Conservation (phyloP, 352 stramenopile species). For the Globisporangium megalacanthum region DNA sequence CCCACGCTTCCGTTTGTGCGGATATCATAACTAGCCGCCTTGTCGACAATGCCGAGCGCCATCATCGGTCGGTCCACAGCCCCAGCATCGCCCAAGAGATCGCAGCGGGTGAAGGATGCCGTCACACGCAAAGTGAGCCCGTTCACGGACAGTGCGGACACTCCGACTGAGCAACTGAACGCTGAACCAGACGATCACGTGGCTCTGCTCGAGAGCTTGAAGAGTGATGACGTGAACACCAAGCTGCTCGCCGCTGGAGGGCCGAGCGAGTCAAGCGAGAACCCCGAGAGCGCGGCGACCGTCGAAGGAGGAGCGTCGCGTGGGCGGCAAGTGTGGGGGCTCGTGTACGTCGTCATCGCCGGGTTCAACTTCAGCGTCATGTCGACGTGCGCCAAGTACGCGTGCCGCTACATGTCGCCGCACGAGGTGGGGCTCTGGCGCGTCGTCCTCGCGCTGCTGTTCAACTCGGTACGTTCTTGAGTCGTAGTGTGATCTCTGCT, state of each 20-base stretch:
- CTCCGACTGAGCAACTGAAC: background rate
- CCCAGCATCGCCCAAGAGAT: background rate
- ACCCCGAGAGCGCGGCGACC: background rate
- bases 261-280: slow-evolving; percentile 11
- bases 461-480: slow-evolving; percentile 40
- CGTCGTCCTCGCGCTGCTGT: slow-evolving; percentile 32
- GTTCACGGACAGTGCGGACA: background rate
- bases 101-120: background rate
- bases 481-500: too few relatives aligned
- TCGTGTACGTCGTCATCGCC: slow-evolving; percentile 44
- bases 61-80: background rate
- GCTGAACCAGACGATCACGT: background rate
- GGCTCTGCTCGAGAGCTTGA: background rate
- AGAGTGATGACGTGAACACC: background rate
- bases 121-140: background rate
- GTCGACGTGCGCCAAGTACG: slow-evolving; percentile 59
- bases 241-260: slow-evolving; percentile 9
- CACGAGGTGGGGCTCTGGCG: slow-evolving; percentile 63
- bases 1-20: too few relatives aligned
- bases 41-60: background rate
- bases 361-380: slow-evolving; percentile 63
- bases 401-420: slow-evolving; percentile 41
- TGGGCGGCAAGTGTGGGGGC: slow-evolving; percentile 21
- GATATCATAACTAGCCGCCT: background rate
- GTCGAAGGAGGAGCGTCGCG: background rate